Base-by-base conservation (phyloP, 352 stramenopile genomes). In the Pythium scleroteichum region DNA sequence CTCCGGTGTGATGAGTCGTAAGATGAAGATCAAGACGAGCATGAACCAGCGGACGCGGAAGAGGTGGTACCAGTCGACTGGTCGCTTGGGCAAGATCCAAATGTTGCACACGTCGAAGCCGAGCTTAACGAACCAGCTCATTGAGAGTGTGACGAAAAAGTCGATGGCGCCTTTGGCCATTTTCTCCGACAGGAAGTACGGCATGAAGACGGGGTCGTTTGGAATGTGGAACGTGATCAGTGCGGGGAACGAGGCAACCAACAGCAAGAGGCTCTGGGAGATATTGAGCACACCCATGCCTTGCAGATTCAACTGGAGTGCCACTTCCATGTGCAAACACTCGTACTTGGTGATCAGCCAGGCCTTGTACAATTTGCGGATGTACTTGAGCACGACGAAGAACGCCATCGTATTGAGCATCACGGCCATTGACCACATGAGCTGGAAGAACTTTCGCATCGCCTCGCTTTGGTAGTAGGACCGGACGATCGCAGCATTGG, bases 51-150 rank as follows among this genome's bases (percentile, higher is more conserved):
- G 72, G 32, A 80, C 23, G 6, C 62, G 69, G 26, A 78, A 71
- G 44, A 67, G 57, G 46, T 75, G 63, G 19, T 61, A 67, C 69
- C 66, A 72, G 46, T 78, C 67, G 2, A 65, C 53, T 1, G 71
- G 71, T 7, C 64, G 59, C 20, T 62, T 62, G 4, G 74, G 50
- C 17, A 39, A 46, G 29, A 83, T 66, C 47, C 66, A 66, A 22
- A 61, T 64, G 48, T 76, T 83, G 56, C 60, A 72, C 27, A 78
- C 42, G 41, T 83, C 74, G 35, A 80, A 83, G 26, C 66, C 72
- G 3, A 77, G 47, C 32, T 83, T 83, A 32, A 79, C 41, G 23
- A 83, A 69, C 74, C 74, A 83, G 55, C 63, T 83, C 74, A 83
- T 83, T 3, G 71, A 77, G 13, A 83, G 49, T 45, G 67, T 75